Evolutionary conservation across 495 filamentous ascomycete species (phyloP).

Genomic region (Annulohypoxylon nitens): DNA sequence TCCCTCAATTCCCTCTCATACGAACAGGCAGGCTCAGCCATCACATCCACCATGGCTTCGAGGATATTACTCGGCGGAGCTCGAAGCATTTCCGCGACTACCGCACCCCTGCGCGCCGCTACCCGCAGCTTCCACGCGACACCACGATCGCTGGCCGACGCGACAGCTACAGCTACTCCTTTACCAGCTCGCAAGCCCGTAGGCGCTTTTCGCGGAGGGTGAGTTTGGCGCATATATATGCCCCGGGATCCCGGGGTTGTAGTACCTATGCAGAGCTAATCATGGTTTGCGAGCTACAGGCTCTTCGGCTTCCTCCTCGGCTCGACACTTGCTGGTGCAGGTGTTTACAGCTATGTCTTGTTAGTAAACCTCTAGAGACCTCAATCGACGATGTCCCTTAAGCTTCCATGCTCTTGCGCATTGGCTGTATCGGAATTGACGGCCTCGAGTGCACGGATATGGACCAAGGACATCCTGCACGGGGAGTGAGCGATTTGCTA

Average conservation of each 20-base stretch:
- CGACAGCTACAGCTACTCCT: constrained; percentile 52
- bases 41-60: constrained; percentile 58
- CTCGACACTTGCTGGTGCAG: constrained; percentile 79
- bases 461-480: neutral
- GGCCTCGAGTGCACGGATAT: neutral
- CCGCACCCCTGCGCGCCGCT: constrained; percentile 47
- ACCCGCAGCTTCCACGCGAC: constrained; percentile 62
- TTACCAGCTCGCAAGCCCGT: constrained; percentile 83
- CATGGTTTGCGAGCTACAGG: constrained; percentile 58
- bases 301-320: constrained; percentile 95
- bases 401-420: neutral
- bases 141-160: constrained; percentile 57
- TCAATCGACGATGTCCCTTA: neutral
- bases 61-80: constrained; percentile 57
- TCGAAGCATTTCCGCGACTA: constrained; percentile 49
- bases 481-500: constrained; percentile 24
- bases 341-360: constrained; percentile 90
- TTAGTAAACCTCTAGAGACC: constrained; percentile 34
- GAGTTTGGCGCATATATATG: constrained; percentile 53
- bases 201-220: constrained; percentile 95
- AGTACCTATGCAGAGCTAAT: constrained; percentile 11
- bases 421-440: neutral
- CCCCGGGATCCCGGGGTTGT: neutral
- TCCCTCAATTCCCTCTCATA: constrained; percentile 14
- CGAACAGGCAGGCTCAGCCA: constrained; percentile 14